Conservation (phyloP, 768 basidiomycete genomes). For the Lentinula edodes region DNA sequence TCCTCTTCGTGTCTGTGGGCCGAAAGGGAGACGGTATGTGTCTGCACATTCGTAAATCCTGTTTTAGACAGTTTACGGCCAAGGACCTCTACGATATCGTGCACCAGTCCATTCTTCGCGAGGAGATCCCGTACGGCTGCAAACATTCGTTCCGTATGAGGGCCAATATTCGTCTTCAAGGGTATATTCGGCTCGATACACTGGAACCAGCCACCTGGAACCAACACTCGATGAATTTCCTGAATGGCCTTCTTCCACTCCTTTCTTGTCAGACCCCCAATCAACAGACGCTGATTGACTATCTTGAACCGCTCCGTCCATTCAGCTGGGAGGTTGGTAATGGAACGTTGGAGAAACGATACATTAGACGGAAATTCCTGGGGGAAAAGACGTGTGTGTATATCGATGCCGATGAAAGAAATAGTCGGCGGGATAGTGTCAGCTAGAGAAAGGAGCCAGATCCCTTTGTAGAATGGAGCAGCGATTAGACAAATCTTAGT, state of each 20-base stretch:
- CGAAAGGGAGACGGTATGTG: background rate
- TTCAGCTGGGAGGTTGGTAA: constrained; percentile 20
- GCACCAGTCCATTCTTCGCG: background rate
- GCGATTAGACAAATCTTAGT: too few species aligned
- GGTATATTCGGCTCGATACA: constrained; percentile 17
- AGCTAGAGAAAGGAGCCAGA: background rate
- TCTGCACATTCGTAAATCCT: constrained; percentile 2
- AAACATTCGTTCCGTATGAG: background rate
- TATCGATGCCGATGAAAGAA: constrained; percentile 5
- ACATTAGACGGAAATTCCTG: background rate
- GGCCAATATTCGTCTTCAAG: background rate
- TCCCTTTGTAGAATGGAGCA: background rate
- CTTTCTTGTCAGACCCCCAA: constrained; percentile 19
- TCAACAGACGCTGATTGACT: constrained; percentile 26
- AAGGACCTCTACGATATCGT: background rate
- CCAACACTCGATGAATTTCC: constrained; percentile 25
- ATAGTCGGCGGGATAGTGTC: background rate
- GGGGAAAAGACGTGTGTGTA: constrained; percentile 4
- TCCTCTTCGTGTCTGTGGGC: background rate
- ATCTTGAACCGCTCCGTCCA: constrained; percentile 25
- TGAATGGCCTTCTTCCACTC: constrained; percentile 21
- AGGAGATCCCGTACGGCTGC: background rate
- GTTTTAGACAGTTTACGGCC: background rate
- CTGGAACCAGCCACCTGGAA: constrained; percentile 26
- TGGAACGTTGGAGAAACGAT: constrained; percentile 9